Base-by-base conservation (phyloP, 768 basidiomycete species). In the Dacryopinax primogenitus region DNA sequence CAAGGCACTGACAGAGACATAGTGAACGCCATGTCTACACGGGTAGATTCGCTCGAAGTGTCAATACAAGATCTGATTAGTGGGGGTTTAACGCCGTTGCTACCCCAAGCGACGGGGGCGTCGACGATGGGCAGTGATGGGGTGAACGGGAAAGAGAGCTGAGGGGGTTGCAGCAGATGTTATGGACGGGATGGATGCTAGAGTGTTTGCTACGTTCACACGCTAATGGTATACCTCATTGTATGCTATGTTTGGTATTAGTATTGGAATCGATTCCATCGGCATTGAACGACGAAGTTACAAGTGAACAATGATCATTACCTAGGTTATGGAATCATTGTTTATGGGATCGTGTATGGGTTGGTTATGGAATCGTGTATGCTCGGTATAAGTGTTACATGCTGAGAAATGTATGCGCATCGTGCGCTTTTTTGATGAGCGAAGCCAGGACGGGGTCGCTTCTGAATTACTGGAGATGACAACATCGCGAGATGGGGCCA, bases 1-100 rank as follows among this genome's bases (percentile, higher is more conserved):
- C 18, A n/a, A n/a, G 36, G 15, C 16, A 39, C 65, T 66, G 26
- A 64, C 35, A 58, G 37, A n/a, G 32, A 64, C 62, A 35, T 72
- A 95, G 93, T 96, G 93, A 83, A 78, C 64, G 88, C 92, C 70
- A 96, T 95, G 93, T 94, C 92, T 1, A 82, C 83, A 37, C 83
- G 93, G 45, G 92, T 96, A 23, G 92, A 96, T 71, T 83, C 88
- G 18, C 79, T 96, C 33, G 93, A 96, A 72, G 84, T 84, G 18
- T 84, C 92, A 12, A 93, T 96, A 64, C 90, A 93, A 69, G 92
- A 95, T 71, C 88, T 95, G 61, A 92, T 96, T 72, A 89, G 86
- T 67, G 85, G 84, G 32, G 88, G 88, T 13, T 30, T 58, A 15
- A 58, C 51, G 9, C 51, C 51, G 3, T 21, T 58, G 30, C 30